These are phyloP conservation scores for Dictyostelium intermedium DNA, from an alignment of 78 protist species.

Conservation along the genomic window DNA sequence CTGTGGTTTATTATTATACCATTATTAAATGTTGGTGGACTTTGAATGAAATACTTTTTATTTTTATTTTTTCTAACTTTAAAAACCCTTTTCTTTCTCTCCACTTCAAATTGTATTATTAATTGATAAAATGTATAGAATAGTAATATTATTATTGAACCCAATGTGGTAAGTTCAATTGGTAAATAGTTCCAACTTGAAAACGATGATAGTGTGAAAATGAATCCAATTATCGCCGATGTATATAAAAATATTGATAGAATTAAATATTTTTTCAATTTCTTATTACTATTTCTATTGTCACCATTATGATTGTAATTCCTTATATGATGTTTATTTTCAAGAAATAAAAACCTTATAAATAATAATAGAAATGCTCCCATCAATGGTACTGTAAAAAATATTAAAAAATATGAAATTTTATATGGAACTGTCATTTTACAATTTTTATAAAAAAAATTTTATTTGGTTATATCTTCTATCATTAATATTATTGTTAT, in stretches of 20 bases:
- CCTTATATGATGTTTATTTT: background rate
- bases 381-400: constrained; percentile 21
- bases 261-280: background rate
- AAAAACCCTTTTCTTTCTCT: background rate
- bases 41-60: background rate
- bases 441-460: background rate
- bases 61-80: background rate
- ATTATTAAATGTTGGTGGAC: background rate
- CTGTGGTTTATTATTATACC: background rate
- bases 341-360: constrained; percentile 29
- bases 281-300: background rate
- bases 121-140: background rate
- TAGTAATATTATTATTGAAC: background rate
- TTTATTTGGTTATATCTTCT: background rate
- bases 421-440: constrained; percentile 43
- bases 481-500: background rate
- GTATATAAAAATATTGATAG: background rate
- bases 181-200: constrained; percentile 47
- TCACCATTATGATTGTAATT: background rate
- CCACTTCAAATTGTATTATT: background rate
- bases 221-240: background rate
- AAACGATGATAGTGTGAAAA: background rate
- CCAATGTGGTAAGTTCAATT: background rate
- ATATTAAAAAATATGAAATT: constrained; percentile 24
- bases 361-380: background rate